These are phyloP conservation scores for Phytophthora pinifolia DNA, from an alignment of 352 stramenopile species.

Conservation along the genomic window DNA sequence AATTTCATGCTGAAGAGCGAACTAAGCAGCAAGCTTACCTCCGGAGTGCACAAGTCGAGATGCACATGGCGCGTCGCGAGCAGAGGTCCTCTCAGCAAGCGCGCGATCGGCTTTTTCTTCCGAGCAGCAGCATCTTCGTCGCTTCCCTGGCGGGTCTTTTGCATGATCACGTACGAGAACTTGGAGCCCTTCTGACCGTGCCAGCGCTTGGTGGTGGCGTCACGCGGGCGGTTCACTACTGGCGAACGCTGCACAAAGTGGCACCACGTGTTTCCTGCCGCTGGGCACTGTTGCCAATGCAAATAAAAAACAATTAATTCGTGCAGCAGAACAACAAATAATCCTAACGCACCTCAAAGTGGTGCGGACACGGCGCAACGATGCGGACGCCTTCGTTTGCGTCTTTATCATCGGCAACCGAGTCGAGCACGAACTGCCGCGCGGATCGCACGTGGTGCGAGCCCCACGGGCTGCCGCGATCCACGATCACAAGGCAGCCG, in stretches of 20 bases:
- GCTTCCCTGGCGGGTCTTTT: constrained; percentile 51
- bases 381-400: constrained; percentile 41
- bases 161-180: constrained; percentile 84
- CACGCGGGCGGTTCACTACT: constrained; percentile 67
- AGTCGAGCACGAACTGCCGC: constrained; percentile 85
- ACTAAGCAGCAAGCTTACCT: constrained; percentile 31
- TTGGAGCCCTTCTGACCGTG: constrained; percentile 85
- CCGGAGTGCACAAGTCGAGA: constrained; percentile 80
- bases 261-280: constrained; percentile 74
- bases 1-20: background rate
- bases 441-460: constrained; percentile 83
- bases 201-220: constrained; percentile 79
- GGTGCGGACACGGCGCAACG: constrained; percentile 76
- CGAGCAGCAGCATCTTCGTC: constrained; percentile 24
- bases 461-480: constrained; percentile 80
- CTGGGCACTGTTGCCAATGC: constrained; percentile 47
- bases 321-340: background rate
- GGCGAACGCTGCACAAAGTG: constrained; percentile 86
- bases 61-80: constrained; percentile 78
- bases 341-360: constrained; percentile 48
- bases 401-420: constrained; percentile 40
- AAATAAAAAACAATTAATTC: constrained; percentile 8
- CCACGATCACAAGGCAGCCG: constrained; percentile 71
- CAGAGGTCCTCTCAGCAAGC: constrained; percentile 70
- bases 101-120: constrained; percentile 39